These are phyloP conservation scores for Astragalus glycyphyllos DNA, from an alignment of 306 rosid species.

Conservation along the genomic window DNA sequence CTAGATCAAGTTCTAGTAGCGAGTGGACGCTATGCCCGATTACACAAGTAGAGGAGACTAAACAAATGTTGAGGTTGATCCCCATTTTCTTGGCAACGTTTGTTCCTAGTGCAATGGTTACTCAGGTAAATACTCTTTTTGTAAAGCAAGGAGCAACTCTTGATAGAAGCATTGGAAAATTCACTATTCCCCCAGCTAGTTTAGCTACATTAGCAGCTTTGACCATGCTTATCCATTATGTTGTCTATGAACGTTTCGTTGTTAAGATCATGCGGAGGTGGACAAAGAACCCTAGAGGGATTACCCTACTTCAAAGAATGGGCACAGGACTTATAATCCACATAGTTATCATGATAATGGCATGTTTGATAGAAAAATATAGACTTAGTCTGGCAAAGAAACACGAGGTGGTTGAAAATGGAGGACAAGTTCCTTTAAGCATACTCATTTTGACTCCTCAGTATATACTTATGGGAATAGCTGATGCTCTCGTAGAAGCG, in stretches of 20 bases:
- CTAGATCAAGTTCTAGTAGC: constrained; percentile 37
- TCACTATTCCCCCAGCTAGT: constrained; percentile 67
- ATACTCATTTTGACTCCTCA: constrained; percentile 74
- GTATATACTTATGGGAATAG: constrained; percentile 59
- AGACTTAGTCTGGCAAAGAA: constrained; percentile 56
- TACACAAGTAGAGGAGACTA: constrained; percentile 82
- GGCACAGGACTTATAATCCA: constrained; percentile 64
- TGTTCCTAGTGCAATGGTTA: constrained; percentile 57
- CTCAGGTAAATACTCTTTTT: constrained; percentile 65
- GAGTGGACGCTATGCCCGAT: constrained; percentile 66
- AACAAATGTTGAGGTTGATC: constrained; percentile 72
- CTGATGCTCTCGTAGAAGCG: constrained; percentile 64
- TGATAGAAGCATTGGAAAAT: constrained; percentile 52
- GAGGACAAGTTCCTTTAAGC: constrained; percentile 56
- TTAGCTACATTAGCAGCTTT: constrained; percentile 54
- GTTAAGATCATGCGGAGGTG: constrained; percentile 52
- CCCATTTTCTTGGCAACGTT: constrained; percentile 67
- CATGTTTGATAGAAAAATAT: constrained; percentile 55
- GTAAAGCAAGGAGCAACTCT: constrained; percentile 76
- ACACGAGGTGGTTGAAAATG: constrained; percentile 27
- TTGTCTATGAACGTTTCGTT: constrained; percentile 62
- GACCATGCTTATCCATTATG: constrained; percentile 54
- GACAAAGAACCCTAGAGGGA: constrained; percentile 73
- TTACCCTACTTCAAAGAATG: constrained; percentile 73
- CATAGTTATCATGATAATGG: constrained; percentile 51